Evolutionary conservation across 2,329 filamentous ascomycete genomes (phyloP).

Genomic region (Erysiphe pulchra): DNA sequence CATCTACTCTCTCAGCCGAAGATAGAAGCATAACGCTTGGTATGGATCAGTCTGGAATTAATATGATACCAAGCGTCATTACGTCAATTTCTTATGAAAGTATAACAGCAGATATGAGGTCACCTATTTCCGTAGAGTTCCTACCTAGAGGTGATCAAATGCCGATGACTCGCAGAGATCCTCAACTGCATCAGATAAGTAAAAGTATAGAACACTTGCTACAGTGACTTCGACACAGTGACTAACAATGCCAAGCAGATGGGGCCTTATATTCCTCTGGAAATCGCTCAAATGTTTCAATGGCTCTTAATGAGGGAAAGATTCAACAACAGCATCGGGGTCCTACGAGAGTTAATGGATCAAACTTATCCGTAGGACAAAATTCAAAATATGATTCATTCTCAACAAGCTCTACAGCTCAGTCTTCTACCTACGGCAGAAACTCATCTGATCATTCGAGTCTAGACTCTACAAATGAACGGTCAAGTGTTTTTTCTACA

Average conservation of each 20-base stretch:
- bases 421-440: constrained; percentile 11
- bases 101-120: constrained; percentile 35
- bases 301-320: constrained; percentile 42
- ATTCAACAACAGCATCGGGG: constrained; percentile 63
- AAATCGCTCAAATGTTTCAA: constrained; percentile 39
- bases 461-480: constrained; percentile 33
- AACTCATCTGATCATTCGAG: constrained; percentile 38
- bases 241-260: constrained; percentile 24
- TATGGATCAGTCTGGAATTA: constrained; percentile 31
- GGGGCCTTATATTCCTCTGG: constrained; percentile 30
- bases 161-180: constrained; percentile 39
- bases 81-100: constrained; percentile 72
- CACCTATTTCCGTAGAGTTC: constrained; percentile 48
- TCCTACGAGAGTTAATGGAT: constrained; percentile 20
- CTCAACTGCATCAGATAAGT: constrained; percentile 61
- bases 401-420: constrained; percentile 15
- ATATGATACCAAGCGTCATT: constrained; percentile 58
- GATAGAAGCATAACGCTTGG: constrained; percentile 32
- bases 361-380: constrained; percentile 23
- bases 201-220: constrained; percentile 46
- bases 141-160: constrained; percentile 40
- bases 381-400: constrained; percentile 39
- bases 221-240: constrained; percentile 66
- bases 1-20: constrained; percentile 48
- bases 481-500: constrained; percentile 27